Evolutionary conservation across 2,329 filamentous ascomycete genomes (phyloP), one percentile per base, ranked within the genome.

Genomic region (Verticillium nubilum): DNA sequence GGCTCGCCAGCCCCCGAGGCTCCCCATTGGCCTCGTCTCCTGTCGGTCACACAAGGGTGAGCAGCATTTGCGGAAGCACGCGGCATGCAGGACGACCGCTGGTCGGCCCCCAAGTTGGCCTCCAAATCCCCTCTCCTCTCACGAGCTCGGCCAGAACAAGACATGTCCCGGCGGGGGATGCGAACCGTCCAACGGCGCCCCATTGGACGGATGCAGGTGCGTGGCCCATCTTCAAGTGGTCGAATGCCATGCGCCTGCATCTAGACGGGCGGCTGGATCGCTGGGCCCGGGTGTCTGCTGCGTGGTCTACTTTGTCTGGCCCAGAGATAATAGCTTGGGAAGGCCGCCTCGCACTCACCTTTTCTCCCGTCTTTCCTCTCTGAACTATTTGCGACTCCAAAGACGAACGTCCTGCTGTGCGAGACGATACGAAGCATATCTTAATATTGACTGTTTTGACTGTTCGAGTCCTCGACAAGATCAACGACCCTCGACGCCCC

Each of bases 151-250:
- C 42, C 19, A 23, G 42, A 47, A 4, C 42, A 47, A 47, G 42
- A 6, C 42, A 25, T 47, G 42, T 47, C 42, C n/a, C 42, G 42
- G 42, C 25, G 13, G 52, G 52, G 52, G 52, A 7, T 25, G 26
- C 13, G n/a, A 17, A 53, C 25, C 52, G 7, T 23, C 15, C 35
- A 17, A 17, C 5, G 27, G 26, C 42, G 57, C 59, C 29, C 29
- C 10, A 64, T 64, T 64, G 62, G 62, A 37, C 56, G 42, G 56
- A 55, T 61, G 61, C 61, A 61, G 50, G 58, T 60, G 58, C 50
- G 52, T 54, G 61, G 47, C 60, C 25, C 27, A 58, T 61, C 59
- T 57, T 50, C 50, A 59, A 60, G 56, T 55, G 57, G 57, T 35
- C 17, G 35, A 35, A 54, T 28, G 12, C 52, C 25, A 53, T 29